A percentile compares a stretch with the other conserved stretches of the same genome.
These are phyloP conservation scores for Pythium dissotocum DNA, from an alignment of 352 stramenopile genomes.

Conservation along the genomic window DNA sequence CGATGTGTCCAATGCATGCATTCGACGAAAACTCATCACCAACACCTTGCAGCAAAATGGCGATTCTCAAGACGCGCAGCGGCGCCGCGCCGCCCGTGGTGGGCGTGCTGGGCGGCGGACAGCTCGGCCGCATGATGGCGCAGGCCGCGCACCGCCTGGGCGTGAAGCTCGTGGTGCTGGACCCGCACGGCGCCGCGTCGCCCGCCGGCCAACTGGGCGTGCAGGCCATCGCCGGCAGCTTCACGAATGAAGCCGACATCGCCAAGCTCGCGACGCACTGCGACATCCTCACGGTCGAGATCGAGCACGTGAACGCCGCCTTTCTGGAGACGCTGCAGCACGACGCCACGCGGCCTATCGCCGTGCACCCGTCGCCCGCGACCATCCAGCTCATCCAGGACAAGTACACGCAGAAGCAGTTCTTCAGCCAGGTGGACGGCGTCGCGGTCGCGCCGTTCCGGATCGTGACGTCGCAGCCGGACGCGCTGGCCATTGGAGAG, in stretches of 20 bases:
- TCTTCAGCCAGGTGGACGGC: conserved; percentile 49
- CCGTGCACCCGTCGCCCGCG: conserved; percentile 81
- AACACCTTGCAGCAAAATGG: conserved; percentile 31
- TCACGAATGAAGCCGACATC: conserved; percentile 71
- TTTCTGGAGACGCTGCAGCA: conserved; percentile 88
- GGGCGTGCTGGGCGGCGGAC: conserved; percentile 94
- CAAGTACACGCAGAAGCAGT: conserved; percentile 96
- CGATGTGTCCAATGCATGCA: conserved; percentile 30
- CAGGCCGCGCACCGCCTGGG: conserved; percentile 94
- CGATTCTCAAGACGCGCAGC: conserved; percentile 46
- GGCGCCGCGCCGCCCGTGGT: conserved; percentile 64
- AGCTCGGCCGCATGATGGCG: conserved; percentile 99
- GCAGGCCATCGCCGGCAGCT: conserved; percentile 73
- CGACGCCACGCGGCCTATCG: conserved; percentile 19
- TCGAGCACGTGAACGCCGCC: conserved; percentile 97
- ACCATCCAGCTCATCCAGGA: conserved; percentile 97
- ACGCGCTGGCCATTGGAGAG: conserved; percentile 45
- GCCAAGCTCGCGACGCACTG: conserved; percentile 73
- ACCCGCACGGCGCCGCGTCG: conserved; percentile 80
- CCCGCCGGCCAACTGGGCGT: conserved; percentile 76
- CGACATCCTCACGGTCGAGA: conserved; percentile 97
- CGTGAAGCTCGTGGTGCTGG: conserved; percentile 92
- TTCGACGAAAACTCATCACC: conserved; percentile 5
- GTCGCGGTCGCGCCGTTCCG: conserved; percentile 62
- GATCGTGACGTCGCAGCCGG: conserved; percentile 43